A percentile compares a stretch with the other conserved stretches of the same genome.
These are phyloP conservation scores for Microdochium trichocladiopsis DNA, from an alignment of 2,329 filamentous ascomycete species.

Conservation along the genomic window DNA sequence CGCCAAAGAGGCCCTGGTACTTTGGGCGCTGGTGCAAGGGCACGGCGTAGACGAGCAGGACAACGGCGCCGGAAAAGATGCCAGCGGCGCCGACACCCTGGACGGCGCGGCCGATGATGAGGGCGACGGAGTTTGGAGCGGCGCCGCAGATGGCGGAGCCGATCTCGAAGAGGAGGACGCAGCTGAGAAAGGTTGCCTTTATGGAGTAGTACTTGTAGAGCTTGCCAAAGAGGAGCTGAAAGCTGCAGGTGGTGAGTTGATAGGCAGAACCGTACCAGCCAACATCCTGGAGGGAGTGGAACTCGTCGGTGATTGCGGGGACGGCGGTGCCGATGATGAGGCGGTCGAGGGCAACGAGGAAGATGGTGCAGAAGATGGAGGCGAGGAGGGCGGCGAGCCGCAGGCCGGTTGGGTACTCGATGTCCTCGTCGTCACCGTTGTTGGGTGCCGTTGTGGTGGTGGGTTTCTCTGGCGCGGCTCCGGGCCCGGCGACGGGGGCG, in stretches of 20 bases:
- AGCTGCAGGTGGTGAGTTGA: conserved; percentile 25
- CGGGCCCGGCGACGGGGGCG: neutral
- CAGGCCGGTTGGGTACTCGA: conserved; percentile 24
- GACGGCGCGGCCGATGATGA: conserved; percentile 32
- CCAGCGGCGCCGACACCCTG: conserved; percentile 29
- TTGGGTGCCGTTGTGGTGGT: neutral
- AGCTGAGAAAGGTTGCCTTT: conserved; percentile 21
- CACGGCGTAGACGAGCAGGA: conserved; percentile 23
- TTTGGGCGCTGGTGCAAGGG: conserved; percentile 24
- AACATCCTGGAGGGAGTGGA: conserved; percentile 27
- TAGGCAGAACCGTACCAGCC: conserved; percentile 32
- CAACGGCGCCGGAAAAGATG: conserved; percentile 24
- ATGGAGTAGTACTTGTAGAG: conserved; percentile 29
- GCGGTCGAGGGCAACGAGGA: conserved; percentile 29
- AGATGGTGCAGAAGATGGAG: conserved; percentile 27
- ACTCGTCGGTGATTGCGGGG: conserved; percentile 29
- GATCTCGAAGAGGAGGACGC: conserved; percentile 26
- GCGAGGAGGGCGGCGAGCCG: conserved; percentile 22
- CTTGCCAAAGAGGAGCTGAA: conserved; percentile 32
- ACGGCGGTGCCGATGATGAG: conserved; percentile 30
- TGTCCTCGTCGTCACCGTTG: conserved; percentile 2
- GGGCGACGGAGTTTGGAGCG: conserved; percentile 28
- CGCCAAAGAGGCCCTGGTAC: conserved; percentile 26
- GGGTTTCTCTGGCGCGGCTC: neutral
- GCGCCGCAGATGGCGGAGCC: conserved; percentile 32